A percentile compares a stretch with the other conserved stretches of the same genome.
Conservation (phyloP, 352 stramenopile species). For the Phytophthora vignae region DNA sequence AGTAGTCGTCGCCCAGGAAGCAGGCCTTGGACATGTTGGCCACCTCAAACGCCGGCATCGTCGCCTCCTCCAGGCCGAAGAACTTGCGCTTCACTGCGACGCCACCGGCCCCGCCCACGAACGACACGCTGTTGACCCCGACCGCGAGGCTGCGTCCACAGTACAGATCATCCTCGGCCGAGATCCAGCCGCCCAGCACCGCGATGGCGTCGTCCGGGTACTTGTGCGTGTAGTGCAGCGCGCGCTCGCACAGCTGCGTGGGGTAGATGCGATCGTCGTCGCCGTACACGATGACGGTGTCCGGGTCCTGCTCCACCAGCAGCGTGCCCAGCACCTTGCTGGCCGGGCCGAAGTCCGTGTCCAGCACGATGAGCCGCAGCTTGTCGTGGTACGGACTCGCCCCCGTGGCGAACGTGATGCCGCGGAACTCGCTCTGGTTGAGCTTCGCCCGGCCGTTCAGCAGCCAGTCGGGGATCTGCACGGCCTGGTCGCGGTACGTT, state of each 20-base stretch:
- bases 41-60: conserved; percentile 49
- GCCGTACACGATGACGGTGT: conserved; percentile 72
- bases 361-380: conserved; percentile 47
- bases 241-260: conserved; percentile 46
- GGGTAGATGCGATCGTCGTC: conserved; percentile 61
- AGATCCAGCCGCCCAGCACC: conserved; percentile 62
- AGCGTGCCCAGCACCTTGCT: conserved; percentile 63
- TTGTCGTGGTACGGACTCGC: conserved; percentile 48
- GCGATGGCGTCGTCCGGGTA: conserved; percentile 57
- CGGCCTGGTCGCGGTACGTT: conserved; percentile 40
- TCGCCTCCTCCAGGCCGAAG: conserved; percentile 43
- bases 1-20: conserved; percentile 64
- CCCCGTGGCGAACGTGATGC: conserved; percentile 43
- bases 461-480: conserved; percentile 59
- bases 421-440: conserved; percentile 39
- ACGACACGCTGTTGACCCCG: conserved; percentile 60
- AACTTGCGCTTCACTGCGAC: conserved; percentile 62
- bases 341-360: conserved; percentile 62
- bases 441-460: conserved; percentile 20
- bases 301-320: conserved; percentile 58
- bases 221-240: conserved; percentile 54
- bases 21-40: conserved; percentile 56
- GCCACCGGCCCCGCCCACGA: conserved; percentile 60
- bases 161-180: conserved; percentile 54
- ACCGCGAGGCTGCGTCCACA: conserved; percentile 59